Evolutionary conservation across 208 protist genomes (phyloP).

Genomic region (Wallacemonas sp.): DNA sequence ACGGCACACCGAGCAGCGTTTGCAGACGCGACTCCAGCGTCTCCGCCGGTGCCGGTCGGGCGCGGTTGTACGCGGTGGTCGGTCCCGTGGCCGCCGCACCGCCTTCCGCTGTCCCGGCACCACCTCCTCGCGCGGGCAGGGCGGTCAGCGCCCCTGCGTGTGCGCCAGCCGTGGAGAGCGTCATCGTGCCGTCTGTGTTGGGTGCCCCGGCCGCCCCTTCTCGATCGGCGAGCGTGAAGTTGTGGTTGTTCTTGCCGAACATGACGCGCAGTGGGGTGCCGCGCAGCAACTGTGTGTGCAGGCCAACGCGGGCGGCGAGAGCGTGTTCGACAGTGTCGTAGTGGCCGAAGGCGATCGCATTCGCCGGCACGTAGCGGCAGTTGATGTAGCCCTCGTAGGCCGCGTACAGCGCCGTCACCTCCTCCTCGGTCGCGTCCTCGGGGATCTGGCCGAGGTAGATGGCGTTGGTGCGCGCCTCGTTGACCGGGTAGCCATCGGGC

Average conservation of each 20-base stretch:
- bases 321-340: conserved; percentile 78
- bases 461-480: conserved; percentile 82
- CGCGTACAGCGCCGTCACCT: conserved; percentile 70
- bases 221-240: conserved; percentile 64
- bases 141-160: conserved; percentile 47
- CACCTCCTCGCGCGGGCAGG: conserved; percentile 43
- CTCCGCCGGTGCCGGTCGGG: conserved; percentile 60
- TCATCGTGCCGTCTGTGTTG: conserved; percentile 23
- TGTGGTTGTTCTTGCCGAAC: conserved; percentile 87
- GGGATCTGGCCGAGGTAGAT: conserved; percentile 85
- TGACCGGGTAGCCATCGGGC: conserved; percentile 52
- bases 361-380: conserved; percentile 63
- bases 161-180: conserved; percentile 14
- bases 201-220: conserved; percentile 39
- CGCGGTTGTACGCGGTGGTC: conserved; percentile 43
- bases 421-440: conserved; percentile 53
- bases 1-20: conserved; percentile 63
- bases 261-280: conserved; percentile 76
- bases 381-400: conserved; percentile 88
- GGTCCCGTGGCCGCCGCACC: conserved; percentile 13
- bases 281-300: conserved; percentile 55
- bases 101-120: conserved; percentile 20
- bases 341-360: conserved; percentile 83
- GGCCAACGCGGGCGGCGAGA: conserved; percentile 47
- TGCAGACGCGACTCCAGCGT: conserved; percentile 72